phyloP scores from a whole-genome alignment of 1,284 basidiomycete genomes.

The Paramarasmius palmivorus region DNA sequence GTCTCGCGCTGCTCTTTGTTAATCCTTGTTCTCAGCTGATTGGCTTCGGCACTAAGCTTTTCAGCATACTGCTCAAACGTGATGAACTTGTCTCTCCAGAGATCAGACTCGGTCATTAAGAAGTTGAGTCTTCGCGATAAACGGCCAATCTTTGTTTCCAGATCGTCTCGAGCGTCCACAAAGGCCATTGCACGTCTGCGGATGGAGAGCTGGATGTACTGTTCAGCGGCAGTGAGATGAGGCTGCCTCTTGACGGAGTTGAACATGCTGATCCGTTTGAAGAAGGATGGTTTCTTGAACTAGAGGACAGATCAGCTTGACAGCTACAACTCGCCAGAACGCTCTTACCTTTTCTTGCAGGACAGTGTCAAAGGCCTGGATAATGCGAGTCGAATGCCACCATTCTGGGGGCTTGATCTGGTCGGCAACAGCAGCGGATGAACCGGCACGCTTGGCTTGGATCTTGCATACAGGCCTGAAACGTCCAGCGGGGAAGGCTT shows the following conservation, averaged over 20 bases:
- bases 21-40: constrained; percentile 78
- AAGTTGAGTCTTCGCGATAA: constrained; percentile 84
- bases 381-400: constrained; percentile 90
- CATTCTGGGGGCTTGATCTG: constrained; percentile 86
- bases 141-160: constrained; percentile 87
- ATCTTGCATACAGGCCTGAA: constrained; percentile 85
- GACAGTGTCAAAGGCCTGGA: constrained; percentile 87
- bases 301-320: constrained; percentile 32
- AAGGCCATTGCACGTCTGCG: constrained; percentile 89
- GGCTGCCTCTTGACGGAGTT: constrained; percentile 71
- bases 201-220: constrained; percentile 82
- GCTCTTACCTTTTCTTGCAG: constrained; percentile 77
- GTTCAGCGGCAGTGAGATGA: constrained; percentile 76
- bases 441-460: constrained; percentile 76
- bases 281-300: constrained; percentile 87
- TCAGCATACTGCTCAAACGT: constrained; percentile 92
- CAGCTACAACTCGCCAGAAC: constrained; percentile 13
- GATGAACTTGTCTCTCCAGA: constrained; percentile 90
- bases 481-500: constrained; percentile 90
- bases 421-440: constrained; percentile 80
- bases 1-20: constrained; percentile 88
- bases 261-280: constrained; percentile 84
- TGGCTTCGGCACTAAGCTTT: constrained; percentile 82
- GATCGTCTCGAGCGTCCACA: constrained; percentile 89
- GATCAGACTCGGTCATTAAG: constrained; percentile 86